Evolutionary conservation across 441 rosid species (phyloP).

Genomic region (Syzygium syzygioides): DNA sequence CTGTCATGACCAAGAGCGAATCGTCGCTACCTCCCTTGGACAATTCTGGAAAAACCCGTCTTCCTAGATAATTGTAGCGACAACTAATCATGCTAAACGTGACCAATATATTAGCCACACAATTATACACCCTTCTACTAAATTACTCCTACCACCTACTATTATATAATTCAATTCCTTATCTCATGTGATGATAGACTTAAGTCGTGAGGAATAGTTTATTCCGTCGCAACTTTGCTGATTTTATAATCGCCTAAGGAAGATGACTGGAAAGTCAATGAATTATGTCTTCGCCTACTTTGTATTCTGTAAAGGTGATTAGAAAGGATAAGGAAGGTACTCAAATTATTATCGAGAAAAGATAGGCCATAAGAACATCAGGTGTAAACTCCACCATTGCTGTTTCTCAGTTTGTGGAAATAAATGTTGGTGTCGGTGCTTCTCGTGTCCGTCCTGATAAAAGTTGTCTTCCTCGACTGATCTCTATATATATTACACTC

Average conservation of each 20-base stretch:
- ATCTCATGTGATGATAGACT: not conserved
- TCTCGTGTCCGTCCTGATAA: slow-evolving; percentile 50
- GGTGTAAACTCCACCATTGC: slow-evolving; percentile 90
- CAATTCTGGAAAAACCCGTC: no score
- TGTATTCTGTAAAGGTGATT: not conserved
- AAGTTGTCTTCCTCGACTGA: not conserved
- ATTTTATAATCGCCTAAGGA: not conserved
- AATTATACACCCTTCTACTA: fast-evolving
- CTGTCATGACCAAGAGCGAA: not conserved
- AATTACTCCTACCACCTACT: not conserved
- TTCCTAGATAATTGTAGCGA: not conserved
- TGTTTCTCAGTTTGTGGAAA: slow-evolving; percentile 91
- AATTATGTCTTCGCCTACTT: not conserved
- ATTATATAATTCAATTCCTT: not conserved
- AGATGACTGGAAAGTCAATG: not conserved
- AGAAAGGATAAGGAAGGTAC: not conserved
- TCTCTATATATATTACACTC: not conserved
- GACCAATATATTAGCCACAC: not conserved
- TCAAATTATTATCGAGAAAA: not conserved
- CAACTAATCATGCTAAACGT: not conserved
- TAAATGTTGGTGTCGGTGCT: slow-evolving; percentile 87
- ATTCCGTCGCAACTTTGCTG: not conserved
- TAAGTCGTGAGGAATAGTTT: not conserved
- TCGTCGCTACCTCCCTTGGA: fast-evolving
- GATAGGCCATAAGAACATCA: not conserved